Percentiles rank a stretch among this genome's conserved stretches.
Evolutionary conservation across 2,329 filamentous ascomycete species (phyloP).

Genomic region (Aureobasidium melanogenum): DNA sequence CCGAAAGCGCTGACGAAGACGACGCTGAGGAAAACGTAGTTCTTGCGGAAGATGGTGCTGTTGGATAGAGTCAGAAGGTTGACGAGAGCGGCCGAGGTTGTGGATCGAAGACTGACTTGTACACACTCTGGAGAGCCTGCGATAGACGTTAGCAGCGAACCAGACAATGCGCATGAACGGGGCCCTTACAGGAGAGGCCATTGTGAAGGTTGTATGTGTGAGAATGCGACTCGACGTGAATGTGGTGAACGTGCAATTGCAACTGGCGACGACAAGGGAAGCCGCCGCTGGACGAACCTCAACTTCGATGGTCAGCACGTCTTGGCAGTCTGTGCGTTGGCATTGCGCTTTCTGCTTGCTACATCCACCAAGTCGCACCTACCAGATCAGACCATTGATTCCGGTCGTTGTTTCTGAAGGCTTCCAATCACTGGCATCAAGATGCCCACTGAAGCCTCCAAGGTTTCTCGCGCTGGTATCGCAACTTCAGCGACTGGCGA

Average conservation of each 20-base stretch:
- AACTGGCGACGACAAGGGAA: constrained; percentile 2
- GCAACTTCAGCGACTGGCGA: constrained; percentile 67
- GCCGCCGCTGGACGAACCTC: neutral
- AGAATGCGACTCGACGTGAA: constrained; percentile 52
- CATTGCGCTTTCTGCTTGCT: neutral
- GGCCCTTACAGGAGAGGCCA: constrained; percentile 24
- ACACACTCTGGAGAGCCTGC: constrained; percentile 41
- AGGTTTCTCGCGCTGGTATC: constrained; percentile 55
- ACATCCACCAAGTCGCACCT: neutral
- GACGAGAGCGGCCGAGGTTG: constrained; percentile 1
- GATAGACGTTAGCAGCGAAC: neutral
- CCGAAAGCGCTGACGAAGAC: constrained; percentile 85
- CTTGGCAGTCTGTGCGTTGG: constrained; percentile 8
- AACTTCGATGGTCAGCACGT: constrained; percentile 6
- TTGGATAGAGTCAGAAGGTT: constrained; percentile 20
- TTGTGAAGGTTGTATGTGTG: constrained; percentile 39
- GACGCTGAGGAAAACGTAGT: constrained; percentile 75
- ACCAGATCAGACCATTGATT: neutral
- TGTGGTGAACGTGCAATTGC: neutral
- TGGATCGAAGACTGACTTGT: constrained; percentile 35
- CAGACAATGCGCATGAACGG: neutral
- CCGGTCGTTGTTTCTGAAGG: neutral
- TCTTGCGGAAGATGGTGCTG: constrained; percentile 78
- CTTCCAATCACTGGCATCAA: neutral
- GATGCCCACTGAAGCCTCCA: constrained; percentile 44